Percentiles rank a stretch among this genome's conserved stretches.
phyloP scores from a whole-genome alignment of 768 basidiomycete genomes.

The Lentinula sp. region DNA sequence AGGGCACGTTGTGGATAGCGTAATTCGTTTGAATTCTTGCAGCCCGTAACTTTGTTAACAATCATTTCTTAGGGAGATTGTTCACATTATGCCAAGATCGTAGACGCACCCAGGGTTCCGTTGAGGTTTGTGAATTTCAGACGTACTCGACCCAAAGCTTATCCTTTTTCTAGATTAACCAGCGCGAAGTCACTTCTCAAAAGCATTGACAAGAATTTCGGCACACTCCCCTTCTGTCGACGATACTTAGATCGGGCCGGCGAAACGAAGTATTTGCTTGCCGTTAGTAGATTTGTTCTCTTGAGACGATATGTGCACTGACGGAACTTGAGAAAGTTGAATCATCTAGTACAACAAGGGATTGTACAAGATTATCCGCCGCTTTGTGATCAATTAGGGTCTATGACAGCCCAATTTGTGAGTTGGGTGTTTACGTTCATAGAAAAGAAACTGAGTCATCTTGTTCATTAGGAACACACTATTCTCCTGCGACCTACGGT shows the following conservation, averaged over 20 bases:
- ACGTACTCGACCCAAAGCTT: not conserved
- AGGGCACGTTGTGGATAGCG: conserved; percentile 80
- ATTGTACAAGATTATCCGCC: conserved; percentile 84
- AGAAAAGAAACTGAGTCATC: not conserved
- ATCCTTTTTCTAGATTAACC: conserved; percentile 46
- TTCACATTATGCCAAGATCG: conserved; percentile 83
- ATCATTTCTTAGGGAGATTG: conserved; percentile 66
- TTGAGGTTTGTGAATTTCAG: conserved; percentile 50
- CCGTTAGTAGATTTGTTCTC: conserved; percentile 40
- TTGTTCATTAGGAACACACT: conserved; percentile 64
- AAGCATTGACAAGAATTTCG: conserved; percentile 88
- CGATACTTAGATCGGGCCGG: conserved; percentile 91
- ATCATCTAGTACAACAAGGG: conserved; percentile 82
- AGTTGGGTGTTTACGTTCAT: not conserved
- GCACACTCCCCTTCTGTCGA: conserved; percentile 92
- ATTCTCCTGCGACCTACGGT: conserved; percentile 79
- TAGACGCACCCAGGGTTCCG: conserved; percentile 65
- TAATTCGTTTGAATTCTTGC: conserved; percentile 22
- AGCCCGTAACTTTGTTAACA: not conserved
- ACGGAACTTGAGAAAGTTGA: conserved; percentile 46
- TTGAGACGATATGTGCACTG: not conserved
- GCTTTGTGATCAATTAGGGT: conserved; percentile 73
- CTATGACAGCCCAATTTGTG: conserved; percentile 94
- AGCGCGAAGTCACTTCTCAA: conserved; percentile 83
- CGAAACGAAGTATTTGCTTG: conserved; percentile 89